These are phyloP conservation scores for Didymellaceae sp. DNA, from an alignment of 2,329 filamentous ascomycete species.

Conservation along the genomic window DNA sequence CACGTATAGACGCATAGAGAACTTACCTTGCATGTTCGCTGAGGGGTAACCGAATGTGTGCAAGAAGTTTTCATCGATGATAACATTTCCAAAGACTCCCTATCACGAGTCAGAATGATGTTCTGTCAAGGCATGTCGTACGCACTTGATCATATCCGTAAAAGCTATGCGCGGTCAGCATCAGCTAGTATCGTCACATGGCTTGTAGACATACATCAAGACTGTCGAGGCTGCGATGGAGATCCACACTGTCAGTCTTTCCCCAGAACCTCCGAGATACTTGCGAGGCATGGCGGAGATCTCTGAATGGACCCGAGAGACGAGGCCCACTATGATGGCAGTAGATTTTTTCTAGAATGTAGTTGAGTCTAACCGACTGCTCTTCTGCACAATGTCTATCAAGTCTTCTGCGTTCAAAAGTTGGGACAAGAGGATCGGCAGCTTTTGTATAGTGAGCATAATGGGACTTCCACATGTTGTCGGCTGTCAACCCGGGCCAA, in stretches of 20 bases:
- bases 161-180: slow-evolving; percentile 36
- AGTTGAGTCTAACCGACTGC: too few relatives aligned
- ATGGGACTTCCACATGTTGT: not conserved
- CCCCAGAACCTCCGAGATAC: slow-evolving; percentile 60
- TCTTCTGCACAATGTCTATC: too few relatives aligned
- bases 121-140: too few relatives aligned
- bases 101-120: not conserved
- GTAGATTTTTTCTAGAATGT: too few relatives aligned
- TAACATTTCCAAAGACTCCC: slow-evolving; percentile 46
- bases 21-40: slow-evolving; percentile 34
- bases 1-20: not conserved
- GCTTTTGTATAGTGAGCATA: slow-evolving; percentile 2
- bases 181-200: not conserved
- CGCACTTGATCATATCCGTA: slow-evolving; percentile 50
- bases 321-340: too few relatives aligned
- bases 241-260: slow-evolving; percentile 60
- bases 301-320: too few relatives aligned
- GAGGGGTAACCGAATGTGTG: slow-evolving; percentile 37
- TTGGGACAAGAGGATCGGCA: too few relatives aligned
- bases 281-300: slow-evolving; percentile 53
- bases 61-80: slow-evolving; percentile 42
- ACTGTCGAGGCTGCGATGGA: slow-evolving; percentile 59
- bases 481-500: not conserved
- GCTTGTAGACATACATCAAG: slow-evolving; percentile 39
- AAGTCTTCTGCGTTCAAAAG: too few relatives aligned